Percentiles rank a stretch among this genome's conserved stretches.
phyloP scores from a whole-genome alignment of 306 rosid genomes.

The Prosopis cineraria region DNA sequence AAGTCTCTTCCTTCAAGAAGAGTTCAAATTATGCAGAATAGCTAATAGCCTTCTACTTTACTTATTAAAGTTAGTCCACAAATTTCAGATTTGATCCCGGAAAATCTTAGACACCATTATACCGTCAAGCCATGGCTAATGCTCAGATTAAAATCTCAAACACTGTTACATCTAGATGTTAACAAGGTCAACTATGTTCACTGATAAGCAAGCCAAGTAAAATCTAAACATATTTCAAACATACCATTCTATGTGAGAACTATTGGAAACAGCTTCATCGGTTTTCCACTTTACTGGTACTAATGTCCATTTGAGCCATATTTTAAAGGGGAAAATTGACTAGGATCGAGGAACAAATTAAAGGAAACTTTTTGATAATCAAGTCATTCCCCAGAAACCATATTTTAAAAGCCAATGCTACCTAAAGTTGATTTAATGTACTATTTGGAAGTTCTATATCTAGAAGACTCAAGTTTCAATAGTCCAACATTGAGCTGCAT shows the following conservation, averaged over 20 bases:
- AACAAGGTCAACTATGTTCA: constrained; percentile 13
- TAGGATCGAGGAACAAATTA: neutral
- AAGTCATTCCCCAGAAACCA: neutral
- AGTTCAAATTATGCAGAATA: constrained; percentile 16
- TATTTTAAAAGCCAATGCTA: constrained; percentile 11
- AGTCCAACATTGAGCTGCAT: constrained; percentile 98
- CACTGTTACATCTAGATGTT: constrained; percentile 15
- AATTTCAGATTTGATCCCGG: constrained; percentile 3
- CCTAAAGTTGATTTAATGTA: constrained; percentile 31
- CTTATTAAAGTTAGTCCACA: constrained; percentile 19
- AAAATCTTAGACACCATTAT: constrained; percentile 14
- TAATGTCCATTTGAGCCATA: constrained; percentile 50
- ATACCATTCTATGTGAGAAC: constrained; percentile 32
- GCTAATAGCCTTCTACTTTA: constrained; percentile 8
- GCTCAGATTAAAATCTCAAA: constrained; percentile 30
- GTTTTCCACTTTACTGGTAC: constrained; percentile 16
- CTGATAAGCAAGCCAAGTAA: neutral
- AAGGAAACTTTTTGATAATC: neutral
- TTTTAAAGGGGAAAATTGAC: neutral
- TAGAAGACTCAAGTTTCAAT: constrained; percentile 95
- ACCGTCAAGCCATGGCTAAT: constrained; percentile 11
- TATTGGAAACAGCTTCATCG: constrained; percentile 26
- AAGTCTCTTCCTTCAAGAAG: constrained; percentile 28
- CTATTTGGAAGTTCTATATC: constrained; percentile 96
- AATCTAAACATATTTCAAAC: constrained; percentile 13